Percentiles rank a stretch among this genome's conserved stretches.
These are phyloP conservation scores for Neospermospora avenae DNA, from an alignment of 2,329 filamentous ascomycete genomes.

Conservation along the genomic window DNA sequence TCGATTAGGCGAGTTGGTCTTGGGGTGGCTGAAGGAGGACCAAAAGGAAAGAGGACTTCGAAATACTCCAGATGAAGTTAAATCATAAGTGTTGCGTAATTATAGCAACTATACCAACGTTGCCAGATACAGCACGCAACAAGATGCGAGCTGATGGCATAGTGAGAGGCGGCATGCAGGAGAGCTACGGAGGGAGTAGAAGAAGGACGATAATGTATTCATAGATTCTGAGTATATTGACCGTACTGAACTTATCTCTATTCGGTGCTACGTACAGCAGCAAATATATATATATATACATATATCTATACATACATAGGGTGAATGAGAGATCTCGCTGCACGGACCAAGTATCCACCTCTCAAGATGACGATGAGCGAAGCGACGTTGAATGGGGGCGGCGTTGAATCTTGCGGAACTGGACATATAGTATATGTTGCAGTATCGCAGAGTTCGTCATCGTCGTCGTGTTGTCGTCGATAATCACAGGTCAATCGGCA, in stretches of 20 bases:
- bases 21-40: slow-evolving; percentile 83
- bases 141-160: neutral
- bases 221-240: no score
- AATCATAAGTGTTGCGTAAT: no score
- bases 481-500: neutral
- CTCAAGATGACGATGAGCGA: no score
- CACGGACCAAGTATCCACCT: no score
- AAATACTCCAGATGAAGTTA: slow-evolving; percentile 33
- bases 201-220: neutral
- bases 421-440: neutral
- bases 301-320: no score
- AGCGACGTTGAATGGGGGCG: neutral
- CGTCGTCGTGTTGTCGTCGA: neutral
- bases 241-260: no score
- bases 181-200: neutral
- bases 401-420: neutral
- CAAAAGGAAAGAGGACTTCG: slow-evolving; percentile 75
- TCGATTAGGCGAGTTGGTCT: slow-evolving; percentile 78
- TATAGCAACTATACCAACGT: neutral
- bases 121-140: neutral
- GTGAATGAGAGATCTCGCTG: no score
- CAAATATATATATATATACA: no score
- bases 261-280: no score
- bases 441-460: neutral
- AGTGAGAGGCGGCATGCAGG: neutral